Base-by-base conservation (phyloP, 768 basidiomycete species). In the Mycena vitilis region DNA sequence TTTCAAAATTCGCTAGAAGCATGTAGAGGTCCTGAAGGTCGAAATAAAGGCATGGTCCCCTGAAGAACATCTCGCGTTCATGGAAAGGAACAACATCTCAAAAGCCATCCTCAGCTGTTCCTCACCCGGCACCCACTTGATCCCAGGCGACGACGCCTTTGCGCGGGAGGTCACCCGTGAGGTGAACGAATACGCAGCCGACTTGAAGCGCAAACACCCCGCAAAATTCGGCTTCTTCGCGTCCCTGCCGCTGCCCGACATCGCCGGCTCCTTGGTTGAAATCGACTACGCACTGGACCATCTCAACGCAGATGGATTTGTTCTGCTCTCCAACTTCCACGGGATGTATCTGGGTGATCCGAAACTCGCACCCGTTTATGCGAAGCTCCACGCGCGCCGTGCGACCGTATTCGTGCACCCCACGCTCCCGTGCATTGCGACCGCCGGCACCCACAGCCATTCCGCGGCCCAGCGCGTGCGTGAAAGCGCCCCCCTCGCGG, bases 31-130 rank as follows among this genome's bases (percentile, higher is more conserved):
- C 25, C 25, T 52, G 15, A 52, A 22, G 23, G 6, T 53, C 1
- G 30, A 30, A 13, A 6, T 18, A 25, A 25, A 65, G 64, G 57
- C 10, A 22, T 66, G 65, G 65, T 47, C 30, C 13, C 23, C 59
- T 10, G 65, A 66, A 37, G 65, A 54, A 34, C 65, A 66, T 42
- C 59, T 66, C 4, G 59, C 52, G 3, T 66, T 60, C 37, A 66
- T 66, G 65, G 65, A 66, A 30, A 54, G 34, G 25, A 66, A 55
- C 34, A 61, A 61, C 25, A 23, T 66, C 10, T 47, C 65, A 9
- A 66, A 66, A 36, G 34, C 59, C 9, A 61, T 66, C 16, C 65
- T 66, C 51, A 66, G 65, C 66, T 67, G 66, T 47, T 61, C 59
- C 16, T 55, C 53, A 11, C 66, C 60, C 22, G 59, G 66, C 20